Conservation (phyloP, 768 basidiomycete genomes). For the Lentinus tigrinus region DNA sequence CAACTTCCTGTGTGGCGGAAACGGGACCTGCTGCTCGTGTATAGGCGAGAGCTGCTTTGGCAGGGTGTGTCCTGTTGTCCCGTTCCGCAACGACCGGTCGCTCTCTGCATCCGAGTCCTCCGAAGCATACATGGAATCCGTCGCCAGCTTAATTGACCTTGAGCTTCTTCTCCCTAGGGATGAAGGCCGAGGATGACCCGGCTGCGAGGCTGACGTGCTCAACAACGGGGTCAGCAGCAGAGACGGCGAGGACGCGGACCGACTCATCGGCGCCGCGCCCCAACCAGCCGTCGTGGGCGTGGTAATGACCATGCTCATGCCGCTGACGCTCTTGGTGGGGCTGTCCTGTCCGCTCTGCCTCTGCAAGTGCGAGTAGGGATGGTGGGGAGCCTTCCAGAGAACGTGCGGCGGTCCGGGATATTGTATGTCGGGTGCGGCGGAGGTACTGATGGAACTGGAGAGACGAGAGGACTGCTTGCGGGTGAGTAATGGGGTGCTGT, state of each 20-base stretch:
- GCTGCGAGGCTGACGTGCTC: neutral
- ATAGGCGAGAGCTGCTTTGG: conserved; percentile 60
- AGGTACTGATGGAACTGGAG: neutral
- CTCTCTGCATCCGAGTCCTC: conserved; percentile 18
- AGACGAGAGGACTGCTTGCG: conserved; percentile 4
- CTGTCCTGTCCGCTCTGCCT: conserved; percentile 6
- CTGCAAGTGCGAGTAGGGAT: neutral
- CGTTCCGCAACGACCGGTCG: conserved; percentile 18
- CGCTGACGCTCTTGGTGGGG: conserved; percentile 1
- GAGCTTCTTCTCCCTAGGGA: conserved; percentile 17
- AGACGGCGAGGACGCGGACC: conserved; percentile 19
- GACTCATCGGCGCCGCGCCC: conserved; percentile 10
- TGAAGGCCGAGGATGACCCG: conserved; percentile 5
- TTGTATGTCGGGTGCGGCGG: neutral
- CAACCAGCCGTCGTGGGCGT: conserved; percentile 1
- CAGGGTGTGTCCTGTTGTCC: neutral
- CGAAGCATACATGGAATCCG: conserved; percentile 7
- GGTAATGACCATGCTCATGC: neutral
- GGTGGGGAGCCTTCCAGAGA: conserved; percentile 18
- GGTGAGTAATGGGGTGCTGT: conserved; percentile 11
- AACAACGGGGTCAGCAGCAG: conserved; percentile 10
- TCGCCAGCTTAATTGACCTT: conserved; percentile 6
- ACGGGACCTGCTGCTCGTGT: conserved; percentile 56
- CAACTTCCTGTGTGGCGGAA: conserved; percentile 48
- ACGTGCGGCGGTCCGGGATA: conserved; percentile 18